Conservation (phyloP, 192 early-diverging fungal species). For the Diversispora epigaea region DNA sequence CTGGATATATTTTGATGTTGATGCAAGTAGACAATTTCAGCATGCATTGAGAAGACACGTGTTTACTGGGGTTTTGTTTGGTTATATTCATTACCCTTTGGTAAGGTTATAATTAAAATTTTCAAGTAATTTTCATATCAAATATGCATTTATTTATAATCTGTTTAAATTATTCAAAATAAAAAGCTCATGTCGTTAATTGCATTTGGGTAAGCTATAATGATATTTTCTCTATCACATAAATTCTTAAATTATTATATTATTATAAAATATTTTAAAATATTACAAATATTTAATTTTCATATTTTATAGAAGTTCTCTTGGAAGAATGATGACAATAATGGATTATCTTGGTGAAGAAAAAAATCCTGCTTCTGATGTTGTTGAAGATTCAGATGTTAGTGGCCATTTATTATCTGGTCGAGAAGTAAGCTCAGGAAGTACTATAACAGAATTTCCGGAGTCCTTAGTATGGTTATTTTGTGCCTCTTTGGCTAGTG, state of each 20-base stretch:
- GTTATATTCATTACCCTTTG: slow-evolving; percentile 36
- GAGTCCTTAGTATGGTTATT: slow-evolving; percentile 13
- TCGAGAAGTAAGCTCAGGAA: background rate
- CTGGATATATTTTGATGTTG: slow-evolving; percentile 48
- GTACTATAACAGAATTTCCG: background rate
- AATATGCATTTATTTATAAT: background rate
- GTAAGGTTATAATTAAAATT: background rate
- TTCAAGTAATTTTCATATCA: background rate
- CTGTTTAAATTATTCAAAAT: background rate
- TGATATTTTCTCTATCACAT: background rate
- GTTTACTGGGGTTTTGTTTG: slow-evolving; percentile 38
- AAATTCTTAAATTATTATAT: background rate
- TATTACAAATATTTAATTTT: background rate
- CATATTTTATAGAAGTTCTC: background rate
- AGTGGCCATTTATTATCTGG: background rate
- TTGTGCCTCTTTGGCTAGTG: slow-evolving; percentile 8
- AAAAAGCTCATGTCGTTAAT: slow-evolving; percentile 20
- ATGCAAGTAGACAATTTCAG: slow-evolving; percentile 39
- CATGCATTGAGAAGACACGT: slow-evolving; percentile 42
- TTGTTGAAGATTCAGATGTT: background rate
- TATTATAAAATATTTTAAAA: background rate
- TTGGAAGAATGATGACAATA: slow-evolving; percentile 6
- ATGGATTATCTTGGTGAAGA: slow-evolving; percentile 25
- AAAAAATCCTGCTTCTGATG: background rate
- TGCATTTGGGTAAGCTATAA: slow-evolving; percentile 11